Evolutionary conservation across 495 filamentous ascomycete genomes (phyloP).

Genomic region (Tuber aestivum): DNA sequence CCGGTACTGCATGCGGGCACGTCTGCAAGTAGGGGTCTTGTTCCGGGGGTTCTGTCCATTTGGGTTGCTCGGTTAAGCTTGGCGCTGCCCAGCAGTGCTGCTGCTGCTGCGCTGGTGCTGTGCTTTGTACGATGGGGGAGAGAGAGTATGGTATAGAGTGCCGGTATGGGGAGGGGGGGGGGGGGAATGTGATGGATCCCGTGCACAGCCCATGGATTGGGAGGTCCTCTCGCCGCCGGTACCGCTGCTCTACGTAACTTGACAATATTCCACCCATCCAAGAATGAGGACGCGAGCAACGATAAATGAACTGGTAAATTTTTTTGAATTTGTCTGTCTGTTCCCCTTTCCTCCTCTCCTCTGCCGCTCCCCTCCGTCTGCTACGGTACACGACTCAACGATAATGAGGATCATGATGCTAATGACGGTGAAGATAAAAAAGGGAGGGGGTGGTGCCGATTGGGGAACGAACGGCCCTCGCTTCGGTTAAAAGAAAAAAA

Average conservation of each 20-base stretch:
- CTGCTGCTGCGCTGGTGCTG: not conserved
- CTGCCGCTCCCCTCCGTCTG: not conserved
- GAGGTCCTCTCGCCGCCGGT: not conserved
- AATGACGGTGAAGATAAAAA: not conserved
- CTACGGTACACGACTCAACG: not conserved
- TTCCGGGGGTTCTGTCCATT: not conserved
- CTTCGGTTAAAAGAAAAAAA: not conserved
- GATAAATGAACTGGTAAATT: not conserved
- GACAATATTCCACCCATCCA: not conserved
- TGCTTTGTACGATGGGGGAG: slow-evolving; percentile 2
- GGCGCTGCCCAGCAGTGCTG: not conserved
- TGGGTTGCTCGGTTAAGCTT: not conserved
- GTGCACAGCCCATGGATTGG: not conserved
- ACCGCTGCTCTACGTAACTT: not conserved
- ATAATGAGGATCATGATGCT: not conserved
- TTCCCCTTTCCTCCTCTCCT: not conserved
- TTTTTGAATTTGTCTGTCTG: not conserved
- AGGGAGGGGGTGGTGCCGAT: not conserved
- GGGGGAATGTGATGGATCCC: not conserved
- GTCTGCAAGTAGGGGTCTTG: not conserved
- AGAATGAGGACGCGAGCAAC: not conserved
- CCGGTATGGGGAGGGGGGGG: too few relatives aligned
- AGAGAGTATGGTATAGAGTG: too few relatives aligned
- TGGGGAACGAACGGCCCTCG: not conserved
- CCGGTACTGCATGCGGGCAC: not conserved